Evolutionary conservation across 129 eudicot genomes (phyloP).

Genomic region (Flaveria bidentis): DNA sequence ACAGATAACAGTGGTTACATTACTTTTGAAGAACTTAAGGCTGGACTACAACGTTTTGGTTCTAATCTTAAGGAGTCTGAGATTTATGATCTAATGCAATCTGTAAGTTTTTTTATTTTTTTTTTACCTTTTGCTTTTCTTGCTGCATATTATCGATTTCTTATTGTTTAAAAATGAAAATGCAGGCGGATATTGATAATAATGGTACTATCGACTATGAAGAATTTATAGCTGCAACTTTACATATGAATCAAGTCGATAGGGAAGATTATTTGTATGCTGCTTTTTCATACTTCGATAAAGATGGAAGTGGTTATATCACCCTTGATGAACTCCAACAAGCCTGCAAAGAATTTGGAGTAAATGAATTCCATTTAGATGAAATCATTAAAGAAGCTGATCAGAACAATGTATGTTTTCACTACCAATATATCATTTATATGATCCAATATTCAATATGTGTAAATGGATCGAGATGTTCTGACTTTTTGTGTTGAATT

Average conservation of each 20-base stretch:
- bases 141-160: not conserved
- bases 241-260: conserved; percentile 60
- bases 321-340: conserved; percentile 77
- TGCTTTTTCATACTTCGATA: conserved; percentile 72
- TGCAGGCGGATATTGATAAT: conserved; percentile 77
- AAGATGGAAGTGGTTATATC: conserved; percentile 79
- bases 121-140: not conserved
- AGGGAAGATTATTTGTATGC: conserved; percentile 61
- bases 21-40: conserved; percentile 45
- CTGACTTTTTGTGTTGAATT: not conserved
- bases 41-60: conserved; percentile 41
- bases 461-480: not conserved
- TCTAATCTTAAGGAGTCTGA: conserved; percentile 37
- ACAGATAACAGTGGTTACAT: conserved; percentile 46
- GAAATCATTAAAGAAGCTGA: conserved; percentile 63
- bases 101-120: conserved; percentile 25
- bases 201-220: conserved; percentile 71
- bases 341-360: conserved; percentile 67
- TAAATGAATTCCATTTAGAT: conserved; percentile 48
- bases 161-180: conserved; percentile 11
- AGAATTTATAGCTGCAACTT: conserved; percentile 77
- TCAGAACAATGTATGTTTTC: conserved; percentile 48
- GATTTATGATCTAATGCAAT: conserved; percentile 41
- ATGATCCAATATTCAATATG: not conserved
- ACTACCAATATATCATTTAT: not conserved